Conservation (phyloP, 2,329 filamentous ascomycete species). For the Cercospora zeae-maydis region DNA sequence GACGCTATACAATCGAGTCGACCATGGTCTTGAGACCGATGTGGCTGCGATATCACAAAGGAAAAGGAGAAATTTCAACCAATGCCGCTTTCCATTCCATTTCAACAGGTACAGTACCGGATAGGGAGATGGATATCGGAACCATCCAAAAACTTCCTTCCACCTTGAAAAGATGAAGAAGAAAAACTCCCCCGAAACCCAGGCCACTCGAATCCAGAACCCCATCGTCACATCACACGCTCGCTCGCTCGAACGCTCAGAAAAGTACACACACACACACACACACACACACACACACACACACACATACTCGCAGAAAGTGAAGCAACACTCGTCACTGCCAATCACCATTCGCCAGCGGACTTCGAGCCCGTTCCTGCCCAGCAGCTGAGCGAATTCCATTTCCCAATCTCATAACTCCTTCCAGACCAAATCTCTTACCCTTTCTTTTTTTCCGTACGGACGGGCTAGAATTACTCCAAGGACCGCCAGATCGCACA, state of each 20-base stretch:
- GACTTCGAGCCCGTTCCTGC: conserved; percentile 18
- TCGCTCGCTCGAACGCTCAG: not conserved
- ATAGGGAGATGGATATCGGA: too few species aligned
- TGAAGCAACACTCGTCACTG: not conserved
- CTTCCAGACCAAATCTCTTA: conserved; percentile 8
- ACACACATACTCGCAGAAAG: not conserved
- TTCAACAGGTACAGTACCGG: too few species aligned
- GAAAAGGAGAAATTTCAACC: too few species aligned
- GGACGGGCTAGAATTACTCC: conserved; percentile 9
- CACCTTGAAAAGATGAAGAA: too few species aligned
- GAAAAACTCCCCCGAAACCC: too few species aligned
- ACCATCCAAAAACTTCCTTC: too few species aligned
- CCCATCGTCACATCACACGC: not conserved
- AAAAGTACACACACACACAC: not conserved
- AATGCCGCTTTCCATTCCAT: too few species aligned
- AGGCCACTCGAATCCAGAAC: not conserved
- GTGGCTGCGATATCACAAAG: too few species aligned
- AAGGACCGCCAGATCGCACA: not conserved
- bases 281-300: too few species aligned
- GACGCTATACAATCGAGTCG: too few species aligned
- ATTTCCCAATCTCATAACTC: conserved; percentile 6
- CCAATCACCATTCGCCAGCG: conserved; percentile 18
- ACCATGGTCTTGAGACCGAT: too few species aligned
- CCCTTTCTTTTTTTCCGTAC: conserved; percentile 18
- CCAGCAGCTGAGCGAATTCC: not conserved